These are phyloP conservation scores for Pigoraptor vietnamica DNA, from an alignment of 78 protist genomes.

Conservation along the genomic window DNA sequence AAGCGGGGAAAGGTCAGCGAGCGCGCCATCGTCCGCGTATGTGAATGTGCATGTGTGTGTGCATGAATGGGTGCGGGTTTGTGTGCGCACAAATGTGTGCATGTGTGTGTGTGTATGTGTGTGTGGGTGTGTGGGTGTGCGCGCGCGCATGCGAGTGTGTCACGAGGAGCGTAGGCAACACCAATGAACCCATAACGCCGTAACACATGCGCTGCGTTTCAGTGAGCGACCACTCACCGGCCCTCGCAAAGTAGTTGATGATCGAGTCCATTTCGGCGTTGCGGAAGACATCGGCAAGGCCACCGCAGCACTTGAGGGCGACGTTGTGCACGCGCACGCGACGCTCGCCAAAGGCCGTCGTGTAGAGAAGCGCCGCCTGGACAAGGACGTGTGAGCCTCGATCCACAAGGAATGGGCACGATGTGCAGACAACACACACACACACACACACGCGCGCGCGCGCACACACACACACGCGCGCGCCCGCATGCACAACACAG, in stretches of 20 bases:
- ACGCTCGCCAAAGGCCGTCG: conserved; percentile 43
- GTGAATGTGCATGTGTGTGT: too few relatives aligned
- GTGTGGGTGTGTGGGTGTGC: too few relatives aligned
- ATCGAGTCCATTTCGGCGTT: conserved; percentile 20
- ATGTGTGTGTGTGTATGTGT: too few relatives aligned
- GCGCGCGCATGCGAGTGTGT: too few relatives aligned
- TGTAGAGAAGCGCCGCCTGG: conserved; percentile 47
- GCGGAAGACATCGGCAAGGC: conserved; percentile 16
- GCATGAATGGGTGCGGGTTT: too few relatives aligned
- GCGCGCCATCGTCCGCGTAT: too few relatives aligned
- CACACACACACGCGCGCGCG: background rate
- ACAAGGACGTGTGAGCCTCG: background rate
- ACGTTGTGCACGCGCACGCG: conserved; percentile 43
- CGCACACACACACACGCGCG: background rate
- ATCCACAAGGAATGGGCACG: background rate
- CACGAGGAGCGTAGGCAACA: too few relatives aligned
- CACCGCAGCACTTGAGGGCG: background rate
- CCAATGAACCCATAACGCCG: too few relatives aligned
- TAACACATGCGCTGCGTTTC: too few relatives aligned
- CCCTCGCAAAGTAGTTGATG: background rate
- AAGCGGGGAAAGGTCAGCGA: background rate
- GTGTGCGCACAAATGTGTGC: too few relatives aligned
- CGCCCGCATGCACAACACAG: too few relatives aligned
- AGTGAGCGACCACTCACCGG: background rate
- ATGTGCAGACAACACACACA: background rate